A percentile compares a stretch with the other conserved stretches of the same genome.
Evolutionary conservation across 2,329 filamentous ascomycete species (phyloP).

Genomic region (Neonectria faginata): DNA sequence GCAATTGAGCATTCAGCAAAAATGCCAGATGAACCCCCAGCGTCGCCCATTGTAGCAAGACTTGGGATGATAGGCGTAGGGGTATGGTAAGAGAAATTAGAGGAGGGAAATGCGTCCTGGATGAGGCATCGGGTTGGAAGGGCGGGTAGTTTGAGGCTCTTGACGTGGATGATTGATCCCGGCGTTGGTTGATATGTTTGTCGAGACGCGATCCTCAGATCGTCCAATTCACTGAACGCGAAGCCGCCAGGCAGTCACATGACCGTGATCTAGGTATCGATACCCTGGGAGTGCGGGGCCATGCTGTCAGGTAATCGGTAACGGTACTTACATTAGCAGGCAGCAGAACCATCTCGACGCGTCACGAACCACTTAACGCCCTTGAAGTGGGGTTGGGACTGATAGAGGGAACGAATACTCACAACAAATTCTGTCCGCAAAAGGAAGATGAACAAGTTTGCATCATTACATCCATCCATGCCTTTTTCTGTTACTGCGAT

Average conservation of each 20-base stretch:
- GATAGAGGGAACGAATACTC: not conserved
- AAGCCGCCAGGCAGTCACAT: constrained; percentile 53
- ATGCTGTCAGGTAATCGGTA: constrained; percentile 2
- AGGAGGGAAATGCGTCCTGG: not conserved
- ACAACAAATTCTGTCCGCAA: not conserved
- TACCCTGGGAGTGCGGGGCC: constrained; percentile 8
- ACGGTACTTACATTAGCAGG: constrained; percentile 18
- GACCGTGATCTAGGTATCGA: constrained; percentile 29
- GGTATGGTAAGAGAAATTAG: constrained; percentile 14
- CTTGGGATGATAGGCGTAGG: constrained; percentile 7
- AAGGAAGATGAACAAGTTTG: not conserved
- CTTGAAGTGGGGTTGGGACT: not conserved
- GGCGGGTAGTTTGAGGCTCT: not conserved
- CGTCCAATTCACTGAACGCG: constrained; percentile 48
- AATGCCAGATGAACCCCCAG: constrained; percentile 42
- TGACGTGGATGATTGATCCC: not conserved
- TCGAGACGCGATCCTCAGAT: constrained; percentile 22
- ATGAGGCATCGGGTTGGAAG: constrained; percentile 33
- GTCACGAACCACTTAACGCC: constrained; percentile 35
- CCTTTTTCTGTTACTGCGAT: not conserved
- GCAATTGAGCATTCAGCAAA: constrained; percentile 59
- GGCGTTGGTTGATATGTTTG: constrained; percentile 31
- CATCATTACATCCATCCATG: constrained; percentile 2
- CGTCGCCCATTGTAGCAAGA: constrained; percentile 46
- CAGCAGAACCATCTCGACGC: constrained; percentile 22